Conservation (phyloP, 129 eudicot species). For the Smallanthus sonchifolius region DNA sequence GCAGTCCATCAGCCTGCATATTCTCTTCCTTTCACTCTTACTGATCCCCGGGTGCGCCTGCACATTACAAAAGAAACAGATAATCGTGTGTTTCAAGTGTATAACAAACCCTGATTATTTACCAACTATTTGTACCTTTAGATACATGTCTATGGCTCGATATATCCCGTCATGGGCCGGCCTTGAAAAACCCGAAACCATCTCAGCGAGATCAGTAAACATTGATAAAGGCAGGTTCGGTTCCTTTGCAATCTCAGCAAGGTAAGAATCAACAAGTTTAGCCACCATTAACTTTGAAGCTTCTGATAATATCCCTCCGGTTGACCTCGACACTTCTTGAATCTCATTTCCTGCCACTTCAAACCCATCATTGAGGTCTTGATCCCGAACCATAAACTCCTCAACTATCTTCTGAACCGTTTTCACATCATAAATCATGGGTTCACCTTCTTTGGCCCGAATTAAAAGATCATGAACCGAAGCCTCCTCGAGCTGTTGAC, state of each 20-base stretch:
- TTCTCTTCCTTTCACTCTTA: conserved; percentile 4
- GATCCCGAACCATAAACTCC: conserved; percentile 47
- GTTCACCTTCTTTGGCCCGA: not conserved
- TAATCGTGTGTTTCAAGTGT: not conserved
- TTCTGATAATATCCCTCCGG: conserved; percentile 6
- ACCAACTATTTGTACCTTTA: not conserved
- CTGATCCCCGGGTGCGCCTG: conserved; percentile 1
- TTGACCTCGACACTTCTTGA: not conserved
- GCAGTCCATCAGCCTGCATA: conserved; percentile 6
- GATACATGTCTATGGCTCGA: conserved; percentile 6
- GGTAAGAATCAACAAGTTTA: conserved; percentile 6
- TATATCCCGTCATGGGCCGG: conserved; percentile 9
- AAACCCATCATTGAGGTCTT: not conserved
- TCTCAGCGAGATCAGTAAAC: conserved; percentile 1
- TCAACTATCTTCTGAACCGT: conserved; percentile 41
- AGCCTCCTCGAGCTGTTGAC: conserved; percentile 7
- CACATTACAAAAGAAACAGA: not conserved
- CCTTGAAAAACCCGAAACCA: not conserved
- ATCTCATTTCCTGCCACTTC: not conserved
- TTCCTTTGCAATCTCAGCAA: not conserved
- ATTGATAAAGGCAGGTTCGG: conserved; percentile 1
- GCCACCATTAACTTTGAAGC: conserved; percentile 17
- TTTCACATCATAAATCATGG: conserved; percentile 38
- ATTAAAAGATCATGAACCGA: not conserved
- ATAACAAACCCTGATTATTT: not conserved